Percentiles rank a stretch among this genome's conserved stretches.
Conservation (phyloP, 495 filamentous ascomycete species). For the Jackrogersella minutella region DNA sequence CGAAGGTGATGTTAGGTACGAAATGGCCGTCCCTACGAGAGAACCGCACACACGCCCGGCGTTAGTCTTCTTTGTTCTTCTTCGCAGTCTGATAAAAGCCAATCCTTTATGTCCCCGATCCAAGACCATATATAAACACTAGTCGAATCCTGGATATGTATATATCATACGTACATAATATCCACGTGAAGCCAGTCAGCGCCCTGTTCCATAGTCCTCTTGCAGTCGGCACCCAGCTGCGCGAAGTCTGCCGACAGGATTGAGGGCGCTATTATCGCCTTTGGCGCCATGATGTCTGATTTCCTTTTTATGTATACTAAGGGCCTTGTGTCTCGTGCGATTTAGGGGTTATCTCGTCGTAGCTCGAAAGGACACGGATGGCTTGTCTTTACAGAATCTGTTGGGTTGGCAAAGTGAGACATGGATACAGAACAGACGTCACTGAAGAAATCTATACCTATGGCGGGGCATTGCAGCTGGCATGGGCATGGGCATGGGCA, state of each 20-base stretch:
- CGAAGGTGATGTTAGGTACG: constrained; percentile 97
- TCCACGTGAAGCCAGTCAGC: constrained; percentile 92
- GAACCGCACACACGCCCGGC: not conserved
- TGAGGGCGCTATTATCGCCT: constrained; percentile 94
- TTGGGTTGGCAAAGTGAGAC: not conserved
- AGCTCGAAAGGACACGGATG: not conserved
- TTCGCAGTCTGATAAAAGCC: not conserved
- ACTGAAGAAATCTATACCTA: constrained; percentile 19
- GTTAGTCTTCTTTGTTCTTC: constrained; percentile 36
- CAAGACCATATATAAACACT: not conserved
- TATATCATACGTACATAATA: constrained; percentile 69
- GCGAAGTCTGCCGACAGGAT: constrained; percentile 97
- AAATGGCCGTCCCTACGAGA: constrained; percentile 82
- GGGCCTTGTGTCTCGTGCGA: not conserved
- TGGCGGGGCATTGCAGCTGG: constrained; percentile 41
- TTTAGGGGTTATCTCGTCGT: not conserved
- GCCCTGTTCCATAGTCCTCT: constrained; percentile 78
- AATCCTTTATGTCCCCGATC: not conserved
- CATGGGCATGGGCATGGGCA: no score
- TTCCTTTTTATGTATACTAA: not conserved
- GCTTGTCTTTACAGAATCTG: not conserved
- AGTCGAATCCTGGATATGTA: no score
- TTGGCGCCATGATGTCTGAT: constrained; percentile 72
- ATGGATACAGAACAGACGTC: constrained; percentile 34
- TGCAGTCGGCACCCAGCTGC: constrained; percentile 83